Base-by-base conservation (phyloP, 345 rosid species). In the Eucalyptus erythrocorys region DNA sequence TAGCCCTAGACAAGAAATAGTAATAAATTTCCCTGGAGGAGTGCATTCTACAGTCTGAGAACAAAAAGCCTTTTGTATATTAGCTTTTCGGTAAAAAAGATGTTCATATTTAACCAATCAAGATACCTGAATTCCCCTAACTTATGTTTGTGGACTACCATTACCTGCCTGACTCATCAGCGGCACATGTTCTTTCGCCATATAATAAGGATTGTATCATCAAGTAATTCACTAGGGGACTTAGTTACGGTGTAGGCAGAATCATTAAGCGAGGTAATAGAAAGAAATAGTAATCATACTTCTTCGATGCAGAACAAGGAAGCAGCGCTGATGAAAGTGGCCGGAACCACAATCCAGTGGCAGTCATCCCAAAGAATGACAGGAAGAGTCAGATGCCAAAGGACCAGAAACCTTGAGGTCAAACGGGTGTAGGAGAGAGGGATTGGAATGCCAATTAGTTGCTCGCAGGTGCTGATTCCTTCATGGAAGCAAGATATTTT, bases 231-330 rank as follows among this genome's bases (percentile, higher is more conserved):
- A 9, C 45, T 37, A 71, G 81, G 81, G 19, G 10, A 71, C 81
- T 37, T 71, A 71, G 21, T 37, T 19, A 71, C 2, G 13, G 45
- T 37, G 45, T 40, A 21, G 82, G 82, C 27, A 34, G 8, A 37
- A 71, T 71, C 27, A 8, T 37, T 37, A 6, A 37, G 27, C 1
- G 45, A 71, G 27, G 27, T 9, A 71, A 37, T 19, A 19, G 82
- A 37, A 37, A 71, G 27, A 82, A 15, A 87, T 42, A 55, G 85
- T 87, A 87, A 61, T 81, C 91, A n/a, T 88, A 94, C 99, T 90
- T 97, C 99, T 95, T 97, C 99, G 13, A 96, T 97, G 98, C 99
- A 97, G 95, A 97, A 97, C 90, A 97, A 92, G 88, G 99, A 97
- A 34, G 98, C 99, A 71, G 99, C 99, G 51, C 98, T 97, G 91